These are phyloP conservation scores for Pelargonium myrrhifolium DNA, from an alignment of 441 rosid species.

Conservation along the genomic window DNA sequence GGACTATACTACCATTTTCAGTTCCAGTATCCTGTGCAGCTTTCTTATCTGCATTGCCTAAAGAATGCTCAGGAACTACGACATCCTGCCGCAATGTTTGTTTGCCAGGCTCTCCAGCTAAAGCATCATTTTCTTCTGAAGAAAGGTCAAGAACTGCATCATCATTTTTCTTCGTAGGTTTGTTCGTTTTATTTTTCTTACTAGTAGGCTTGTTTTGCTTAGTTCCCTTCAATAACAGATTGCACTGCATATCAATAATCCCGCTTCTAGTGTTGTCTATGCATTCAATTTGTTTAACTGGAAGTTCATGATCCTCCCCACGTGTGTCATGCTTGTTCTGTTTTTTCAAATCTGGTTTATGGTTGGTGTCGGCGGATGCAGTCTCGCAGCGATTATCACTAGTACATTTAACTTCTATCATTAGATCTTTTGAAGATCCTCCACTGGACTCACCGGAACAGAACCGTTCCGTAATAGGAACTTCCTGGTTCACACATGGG, in stretches of 20 bases:
- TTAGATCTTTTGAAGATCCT: neutral
- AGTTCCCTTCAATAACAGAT: constrained; percentile 11
- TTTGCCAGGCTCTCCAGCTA: constrained; percentile 12
- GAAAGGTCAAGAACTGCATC: constrained; percentile 9
- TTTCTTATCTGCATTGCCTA: constrained; percentile 5
- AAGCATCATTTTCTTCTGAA: constrained; percentile 18
- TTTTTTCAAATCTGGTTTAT: constrained; percentile 1
- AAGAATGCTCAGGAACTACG: neutral
- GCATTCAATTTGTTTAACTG: constrained; percentile 1
- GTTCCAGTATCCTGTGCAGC: constrained; percentile 11
- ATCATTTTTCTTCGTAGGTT: constrained; percentile 16
- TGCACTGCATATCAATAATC: constrained; percentile 12
- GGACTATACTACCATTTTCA: constrained; percentile 12
- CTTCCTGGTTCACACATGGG: neutral
- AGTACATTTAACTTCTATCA: neutral
- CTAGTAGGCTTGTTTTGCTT: neutral
- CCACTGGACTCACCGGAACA: neutral
- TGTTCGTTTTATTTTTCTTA: constrained; percentile 19
- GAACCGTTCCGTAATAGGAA: neutral
- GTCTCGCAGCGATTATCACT: neutral
- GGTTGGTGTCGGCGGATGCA: constrained; percentile 6
- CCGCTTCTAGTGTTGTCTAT: constrained; percentile 5
- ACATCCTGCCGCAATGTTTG: constrained; percentile 6
- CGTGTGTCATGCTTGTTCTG: neutral
- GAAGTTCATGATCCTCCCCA: constrained; percentile 10